These are phyloP conservation scores for Austroboletus novae-zelandiae DNA, from an alignment of 1,284 basidiomycete genomes.

Conservation along the genomic window DNA sequence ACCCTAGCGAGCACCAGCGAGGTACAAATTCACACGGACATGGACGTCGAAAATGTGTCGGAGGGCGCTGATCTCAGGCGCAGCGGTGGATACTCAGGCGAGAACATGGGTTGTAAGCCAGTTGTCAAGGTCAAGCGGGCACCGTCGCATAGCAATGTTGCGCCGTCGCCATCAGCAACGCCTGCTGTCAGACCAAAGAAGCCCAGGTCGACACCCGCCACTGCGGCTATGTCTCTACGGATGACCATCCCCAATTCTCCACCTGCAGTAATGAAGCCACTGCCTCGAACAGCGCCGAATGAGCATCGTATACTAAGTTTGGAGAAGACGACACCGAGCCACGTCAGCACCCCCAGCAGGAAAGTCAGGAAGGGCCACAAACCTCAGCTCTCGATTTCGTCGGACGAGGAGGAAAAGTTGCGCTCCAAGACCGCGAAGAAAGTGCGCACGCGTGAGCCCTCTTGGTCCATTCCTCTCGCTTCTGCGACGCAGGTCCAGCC, in stretches of 20 bases:
- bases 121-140: constrained; percentile 40
- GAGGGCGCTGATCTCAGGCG: constrained; percentile 11
- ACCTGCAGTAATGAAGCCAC: constrained; percentile 5
- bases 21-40: constrained; percentile 32
- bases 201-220: constrained; percentile 5
- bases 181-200: constrained; percentile 22
- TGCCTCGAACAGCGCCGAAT: constrained; percentile 26
- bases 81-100: constrained; percentile 15
- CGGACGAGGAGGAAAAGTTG: constrained; percentile 73
- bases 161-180: constrained; percentile 12
- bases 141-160: constrained; percentile 41
- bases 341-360: constrained; percentile 13
- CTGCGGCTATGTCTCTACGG: constrained; percentile 1
- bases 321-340: constrained; percentile 27
- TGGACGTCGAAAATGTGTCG: constrained; percentile 11
- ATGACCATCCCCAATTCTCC: constrained; percentile 3
- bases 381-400: constrained; percentile 50
- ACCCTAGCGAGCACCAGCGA: constrained; percentile 32
- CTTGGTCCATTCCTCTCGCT: constrained; percentile 19
- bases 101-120: constrained; percentile 8
- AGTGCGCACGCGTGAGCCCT: constrained; percentile 41
- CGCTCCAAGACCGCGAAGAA: constrained; percentile 62
- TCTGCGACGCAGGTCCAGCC: constrained; percentile 1
- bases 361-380: constrained; percentile 31
- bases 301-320: constrained; percentile 8